Base-by-base conservation (phyloP, 768 basidiomycete genomes). In the Macrolepiota dolichaula region DNA sequence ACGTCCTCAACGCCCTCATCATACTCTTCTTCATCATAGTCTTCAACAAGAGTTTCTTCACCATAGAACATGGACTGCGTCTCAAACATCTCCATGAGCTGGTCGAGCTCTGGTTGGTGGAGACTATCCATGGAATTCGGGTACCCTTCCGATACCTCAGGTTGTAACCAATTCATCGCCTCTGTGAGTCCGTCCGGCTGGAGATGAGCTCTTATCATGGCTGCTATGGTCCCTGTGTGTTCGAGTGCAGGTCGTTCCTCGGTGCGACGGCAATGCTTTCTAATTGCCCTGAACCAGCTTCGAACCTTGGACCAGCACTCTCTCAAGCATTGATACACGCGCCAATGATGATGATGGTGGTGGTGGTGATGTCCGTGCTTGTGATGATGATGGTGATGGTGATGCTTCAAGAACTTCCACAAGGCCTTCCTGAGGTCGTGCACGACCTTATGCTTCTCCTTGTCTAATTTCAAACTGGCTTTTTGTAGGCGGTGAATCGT, bases 391-490 rank as follows among this genome's bases (percentile, higher is more conserved):
- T 29, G 66, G 25, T 46, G 47, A 47, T 62, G 64, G n/a, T 62
- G 62, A 29, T 65, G 69, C 57, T 73, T 71, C 62, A 68, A 75
- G 42, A 63, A 66, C 42, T 66, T 65, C 22, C 62, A 61, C 15
- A 85, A 63, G 17, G 84, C 67, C 57, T 77, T 73, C 57, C 68
- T 75, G 65, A 89, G 77, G 29, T 77, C 72, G 58, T 75, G 68
- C 70, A 85, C 82, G 0, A 83, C 86, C 32, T 74, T 71, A 1
- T 13, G 58, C 66, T 85, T 89, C 69, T 88, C 86, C 17, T 73
- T 71, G 65, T 89, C 88, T 36, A 89, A 78, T 38, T 73, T 71
- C 15, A 70, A 60, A 69, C 86, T 88, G 35, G 83, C 79, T 22
- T 62, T 59, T 65, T 82, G 81, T 22, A 89, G 71, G 27, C 71